Evolutionary conservation across 2,329 filamentous ascomycete species (phyloP), one percentile per base, ranked within the genome.

Genomic region (Periglandula ipomoeae): DNA sequence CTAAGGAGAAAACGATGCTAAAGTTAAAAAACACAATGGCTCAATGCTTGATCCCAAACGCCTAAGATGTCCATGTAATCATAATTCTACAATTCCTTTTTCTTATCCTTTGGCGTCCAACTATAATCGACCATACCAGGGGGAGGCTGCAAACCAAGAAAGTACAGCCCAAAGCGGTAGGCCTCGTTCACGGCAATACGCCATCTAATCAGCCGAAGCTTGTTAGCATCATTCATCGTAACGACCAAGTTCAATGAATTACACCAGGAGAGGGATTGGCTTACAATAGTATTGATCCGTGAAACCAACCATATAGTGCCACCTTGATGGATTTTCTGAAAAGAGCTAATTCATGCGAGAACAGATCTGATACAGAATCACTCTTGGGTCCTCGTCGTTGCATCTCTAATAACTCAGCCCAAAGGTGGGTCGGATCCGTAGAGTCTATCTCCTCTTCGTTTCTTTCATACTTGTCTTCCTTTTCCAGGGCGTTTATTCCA

Each of bases 221-320:
- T 17, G 13, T 41, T 26, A 41, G 38, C 22, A 13, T 2, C 5
- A 13, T 22, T 17, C 26, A 39, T 19, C 5, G 13, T 41, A 24
- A 5, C 24, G 15, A 10, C 20, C 3, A 22, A 19, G 34, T 5
- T 30, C n/a, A 9, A 7, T n/a, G 9, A 23, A 44, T 48, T 41
- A 49, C 44, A 19, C 20, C 19, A 10, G 13, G 9, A 5, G 24
- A 32, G 30, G 9, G 15, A 30, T n/a, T 11, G 5, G 81, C 87
- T 81, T 76, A 93, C 86, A 86, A 49, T 53, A 76, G 76, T 41
- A 67, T 72, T 0, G 90, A 90, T 43, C 89, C 71, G 20, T 73
- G 68, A 5, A 82, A 48, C 87, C 89, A 98, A 51, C 79, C 78
- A 55, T 65, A 74, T 8, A 93, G 22, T 2, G 97, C 81, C 57